A percentile compares a stretch with the other conserved stretches of the same genome.
These are phyloP conservation scores for Fraxinus floribunda DNA, from an alignment of 305 asterid genomes.

Conservation along the genomic window DNA sequence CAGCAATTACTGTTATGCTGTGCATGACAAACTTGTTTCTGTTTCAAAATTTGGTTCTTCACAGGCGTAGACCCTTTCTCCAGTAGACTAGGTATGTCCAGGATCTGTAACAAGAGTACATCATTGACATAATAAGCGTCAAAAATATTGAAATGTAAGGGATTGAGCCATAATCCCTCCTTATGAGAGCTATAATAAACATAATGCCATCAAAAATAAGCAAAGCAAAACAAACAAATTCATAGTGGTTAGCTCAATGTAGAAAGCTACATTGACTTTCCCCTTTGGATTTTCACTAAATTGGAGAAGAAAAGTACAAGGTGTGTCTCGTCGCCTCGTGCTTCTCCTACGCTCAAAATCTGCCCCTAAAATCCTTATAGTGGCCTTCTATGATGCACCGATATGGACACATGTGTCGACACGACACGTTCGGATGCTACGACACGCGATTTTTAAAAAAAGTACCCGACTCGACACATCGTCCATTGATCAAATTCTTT, in stretches of 20 bases:
- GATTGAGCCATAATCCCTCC: neutral
- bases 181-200: neutral
- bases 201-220: neutral
- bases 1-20: constrained; percentile 47
- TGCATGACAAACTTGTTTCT: constrained; percentile 36
- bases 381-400: neutral
- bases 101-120: constrained; percentile 45
- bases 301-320: neutral
- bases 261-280: neutral
- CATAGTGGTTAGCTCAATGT: neutral
- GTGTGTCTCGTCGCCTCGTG: neutral
- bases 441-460: too few species aligned
- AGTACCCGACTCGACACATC: too few species aligned
- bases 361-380: neutral
- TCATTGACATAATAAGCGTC: neutral
- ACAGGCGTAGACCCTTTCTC: constrained; percentile 80
- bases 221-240: neutral
- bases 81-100: constrained; percentile 69
- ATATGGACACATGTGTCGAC: too few species aligned
- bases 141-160: neutral
- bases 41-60: constrained; percentile 66
- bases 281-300: neutral
- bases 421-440: too few species aligned
- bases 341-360: neutral
- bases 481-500: too few species aligned